Base-by-base conservation (phyloP, 2,329 filamentous ascomycete species). In the Fusarium scirpi region DNA sequence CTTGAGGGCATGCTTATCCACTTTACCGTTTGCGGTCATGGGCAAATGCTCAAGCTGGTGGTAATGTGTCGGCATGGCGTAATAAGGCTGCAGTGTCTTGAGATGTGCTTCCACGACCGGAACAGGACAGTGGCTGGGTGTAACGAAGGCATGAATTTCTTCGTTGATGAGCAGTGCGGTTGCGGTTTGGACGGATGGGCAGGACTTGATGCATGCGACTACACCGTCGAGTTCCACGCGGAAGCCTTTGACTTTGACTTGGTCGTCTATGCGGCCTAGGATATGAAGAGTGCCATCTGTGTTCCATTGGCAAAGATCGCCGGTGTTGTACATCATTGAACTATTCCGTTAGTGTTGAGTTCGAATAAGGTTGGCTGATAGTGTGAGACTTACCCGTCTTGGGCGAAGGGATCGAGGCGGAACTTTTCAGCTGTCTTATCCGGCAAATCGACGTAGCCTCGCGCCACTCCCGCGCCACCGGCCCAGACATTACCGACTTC, bases 191-290 rank as follows among this genome's bases (percentile, higher is more conserved):
- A 89, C 81, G 1, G 79, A 80, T 0, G 81, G 78, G 18, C 81
- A 82, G 24, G 80, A 78, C 62, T 82, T 83, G 52, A 87, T 80
- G 11, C 83, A 82, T 10, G 82, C 76, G 1, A 85, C 82, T 18
- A 90, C 83, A 15, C 87, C 86, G 56, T 89, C 87, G 3, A 89
- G 83, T 74, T 90, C 87, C 24, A 90, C 85, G n/a, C 88, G 84
- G 74, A 89, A 89, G 2, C 87, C 82, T 76, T 88, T 87, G 70
- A 89, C 83, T 75, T 90, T 90, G 61, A 90, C 85, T 71, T 90
- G 87, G 63, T 89, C 87, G 61, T 90, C 88, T 13, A 81, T 81
- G 18, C 87, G 82, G 2, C 88, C 87, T 15, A 87, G 81, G 11
- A 85, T 86, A n/a, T 87, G 81, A 18, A 90, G 78, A 22, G 81